Base-by-base conservation (phyloP, 2,329 filamentous ascomycete species). In the Monosporascus sp. region DNA sequence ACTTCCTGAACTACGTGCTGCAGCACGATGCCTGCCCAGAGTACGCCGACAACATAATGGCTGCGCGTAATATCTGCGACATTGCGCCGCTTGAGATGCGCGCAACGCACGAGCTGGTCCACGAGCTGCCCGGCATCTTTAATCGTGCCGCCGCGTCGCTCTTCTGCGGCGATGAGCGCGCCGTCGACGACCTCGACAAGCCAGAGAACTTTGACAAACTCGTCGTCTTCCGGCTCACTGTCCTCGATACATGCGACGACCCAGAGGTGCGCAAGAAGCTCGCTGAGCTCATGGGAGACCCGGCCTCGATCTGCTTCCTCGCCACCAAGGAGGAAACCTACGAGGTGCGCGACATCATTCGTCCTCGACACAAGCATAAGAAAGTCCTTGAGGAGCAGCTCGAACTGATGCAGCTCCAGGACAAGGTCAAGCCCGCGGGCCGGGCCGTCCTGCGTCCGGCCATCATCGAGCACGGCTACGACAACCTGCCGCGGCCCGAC, bases 1-100 rank as follows among this genome's bases (percentile, higher is more conserved):
- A 94, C 65, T 97, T 97, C 65, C 82, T 96, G 57, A 89, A 90
- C 58, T 99, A 97, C 60, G 76, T 97, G 1, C 76, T 92, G 9
- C 82, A 88, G 55, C 92, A 97, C 64, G 81, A 88, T 38, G 93
- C 95, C 17, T 96, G 91, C 63, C 86, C 88, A 0, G 94, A 97
- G 67, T 88, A 92, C 65, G 75, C 70, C 0, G 73, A 78, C 1
- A 81, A 93, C 57, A 76, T 97, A 53, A 71, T 81, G 17, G 73
- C 77, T 0, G 90, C 92, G 0, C 74, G 86, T 7, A 67, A 68
- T 1, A 67, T 93, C 27, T 96, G 90, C 62, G 78, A 84, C 20
- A 65, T 76, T 15, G 90, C 89, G 1, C 77, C 82, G 3, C 63
- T 72, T 2, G 90, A 97, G 68, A 76, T 94, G 37, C 80, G 81